Base-by-base conservation (phyloP, 2,329 filamentous ascomycete genomes). In the Sarocladium kiliense region DNA sequence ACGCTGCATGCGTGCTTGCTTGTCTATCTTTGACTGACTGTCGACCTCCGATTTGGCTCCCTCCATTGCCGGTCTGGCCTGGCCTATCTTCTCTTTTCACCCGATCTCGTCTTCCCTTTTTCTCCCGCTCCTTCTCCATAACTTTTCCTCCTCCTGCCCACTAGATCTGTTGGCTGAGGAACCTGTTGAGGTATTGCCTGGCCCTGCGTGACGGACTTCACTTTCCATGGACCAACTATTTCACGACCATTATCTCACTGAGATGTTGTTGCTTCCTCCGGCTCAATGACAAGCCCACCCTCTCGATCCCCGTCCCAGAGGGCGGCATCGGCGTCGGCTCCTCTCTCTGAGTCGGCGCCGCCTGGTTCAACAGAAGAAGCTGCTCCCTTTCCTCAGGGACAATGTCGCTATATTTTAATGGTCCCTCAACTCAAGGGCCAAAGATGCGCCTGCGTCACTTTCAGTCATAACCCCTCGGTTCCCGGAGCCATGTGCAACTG, bases 401-500 rank as follows among this genome's bases (percentile, higher is more conserved):
- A 82, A 61, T 85, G 81, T 60, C 78, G 80, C 57, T 84, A 80
- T 61, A 83, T 85, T 58, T 66, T 85, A 27, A 71, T 81, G 26
- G 72, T 78, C 55, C 78, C 81, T 5, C 79, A 81, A 61, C 72
- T 81, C 64, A 80, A 78, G 60, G 80, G 81, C 53, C 74, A 81
- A 56, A 77, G 81, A 42, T 85, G 81, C 65, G 80, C 76, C 44
- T 85, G 81, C 61, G 77, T 80, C 58, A 73, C 76, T 57, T 85
- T 85, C 65, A 76, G 76, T 3, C 74, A 79, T 56, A 83, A 82
- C 65, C 73, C 71, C 53, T 64, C 71, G n/a, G 69, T 79, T 11
- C 80, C 81, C 1, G 76, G 80, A 36, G 78, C 79, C 54, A 75
- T 70, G 19, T 85, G 81, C 61, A 75, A 81, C 53, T 85, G 81